phyloP scores from a whole-genome alignment of 2,329 filamentous ascomycete genomes.

The Trichoderma sp. region DNA sequence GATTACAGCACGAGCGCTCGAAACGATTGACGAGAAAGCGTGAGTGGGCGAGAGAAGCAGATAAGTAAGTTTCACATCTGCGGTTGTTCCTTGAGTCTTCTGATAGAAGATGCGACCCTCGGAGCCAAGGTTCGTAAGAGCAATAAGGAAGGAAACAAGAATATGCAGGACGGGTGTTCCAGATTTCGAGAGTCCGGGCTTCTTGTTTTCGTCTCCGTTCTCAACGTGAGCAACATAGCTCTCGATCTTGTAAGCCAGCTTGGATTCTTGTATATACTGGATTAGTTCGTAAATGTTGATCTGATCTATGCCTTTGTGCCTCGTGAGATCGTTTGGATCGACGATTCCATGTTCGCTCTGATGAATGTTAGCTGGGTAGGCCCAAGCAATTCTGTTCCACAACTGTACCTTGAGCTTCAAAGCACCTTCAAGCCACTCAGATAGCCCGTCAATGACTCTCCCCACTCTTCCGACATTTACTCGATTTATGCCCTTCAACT shows the following conservation, averaged over 20 bases:
- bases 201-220: constrained; percentile 41
- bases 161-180: constrained; percentile 56
- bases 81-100: constrained; percentile 39
- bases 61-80: constrained; percentile 71
- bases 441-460: constrained; percentile 77
- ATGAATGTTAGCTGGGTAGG: background rate
- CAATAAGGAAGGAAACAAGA: constrained; percentile 66
- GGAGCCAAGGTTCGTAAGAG: constrained; percentile 81
- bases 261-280: constrained; percentile 86
- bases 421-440: constrained; percentile 64
- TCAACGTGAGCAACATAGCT: constrained; percentile 72
- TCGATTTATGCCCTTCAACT: constrained; percentile 85
- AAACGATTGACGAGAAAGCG: constrained; percentile 85
- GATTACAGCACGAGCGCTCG: constrained; percentile 81
- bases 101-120: constrained; percentile 68
- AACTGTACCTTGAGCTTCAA: constrained; percentile 46
- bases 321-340: constrained; percentile 70
- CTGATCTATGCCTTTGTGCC: constrained; percentile 86
- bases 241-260: constrained; percentile 91
- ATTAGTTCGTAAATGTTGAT: constrained; percentile 91
- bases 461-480: constrained; percentile 89
- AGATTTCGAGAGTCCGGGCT: constrained; percentile 26
- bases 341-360: constrained; percentile 64
- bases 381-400: too few relatives aligned
- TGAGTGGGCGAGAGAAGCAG: constrained; percentile 88